phyloP scores from a whole-genome alignment of 2,329 filamentous ascomycete genomes.

The Exophiala aquamarina region DNA sequence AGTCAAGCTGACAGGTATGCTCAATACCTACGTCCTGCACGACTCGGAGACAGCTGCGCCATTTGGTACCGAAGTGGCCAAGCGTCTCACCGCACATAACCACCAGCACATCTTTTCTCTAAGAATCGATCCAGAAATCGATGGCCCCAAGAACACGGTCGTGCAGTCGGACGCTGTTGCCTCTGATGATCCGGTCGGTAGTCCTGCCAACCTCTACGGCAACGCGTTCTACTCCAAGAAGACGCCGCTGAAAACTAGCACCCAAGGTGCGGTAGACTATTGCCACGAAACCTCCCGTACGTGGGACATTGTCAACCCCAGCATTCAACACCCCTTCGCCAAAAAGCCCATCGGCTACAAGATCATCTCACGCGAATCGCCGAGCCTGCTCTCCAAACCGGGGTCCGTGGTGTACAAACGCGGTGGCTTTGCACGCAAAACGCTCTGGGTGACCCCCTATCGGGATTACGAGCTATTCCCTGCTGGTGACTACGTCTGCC shows the following conservation, averaged over 20 bases:
- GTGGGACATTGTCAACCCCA: constrained; percentile 87
- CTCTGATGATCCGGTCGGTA: constrained; percentile 72
- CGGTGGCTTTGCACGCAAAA: constrained; percentile 83
- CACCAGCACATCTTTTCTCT: constrained; percentile 94
- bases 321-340: constrained; percentile 77
- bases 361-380: constrained; percentile 81
- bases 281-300: constrained; percentile 74
- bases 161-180: constrained; percentile 75
- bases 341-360: constrained; percentile 85
- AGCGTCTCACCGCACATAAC: constrained; percentile 88
- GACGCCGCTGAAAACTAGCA: constrained; percentile 72
- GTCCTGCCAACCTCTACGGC: constrained; percentile 78
- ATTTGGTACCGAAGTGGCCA: constrained; percentile 89
- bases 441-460: constrained; percentile 86
- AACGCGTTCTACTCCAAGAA: constrained; percentile 86
- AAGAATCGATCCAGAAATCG: constrained; percentile 80
- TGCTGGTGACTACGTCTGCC: constrained; percentile 80
- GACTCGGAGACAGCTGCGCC: constrained; percentile 76
- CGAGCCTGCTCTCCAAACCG: constrained; percentile 75
- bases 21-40: constrained; percentile 84
- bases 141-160: constrained; percentile 79
- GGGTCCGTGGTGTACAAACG: constrained; percentile 83
- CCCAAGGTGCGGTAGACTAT: constrained; percentile 72
- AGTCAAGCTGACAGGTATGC: constrained; percentile 84
- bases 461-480: constrained; percentile 80